phyloP scores from a whole-genome alignment of 2,329 filamentous ascomycete genomes.

The Aspergillus tubingensis region DNA sequence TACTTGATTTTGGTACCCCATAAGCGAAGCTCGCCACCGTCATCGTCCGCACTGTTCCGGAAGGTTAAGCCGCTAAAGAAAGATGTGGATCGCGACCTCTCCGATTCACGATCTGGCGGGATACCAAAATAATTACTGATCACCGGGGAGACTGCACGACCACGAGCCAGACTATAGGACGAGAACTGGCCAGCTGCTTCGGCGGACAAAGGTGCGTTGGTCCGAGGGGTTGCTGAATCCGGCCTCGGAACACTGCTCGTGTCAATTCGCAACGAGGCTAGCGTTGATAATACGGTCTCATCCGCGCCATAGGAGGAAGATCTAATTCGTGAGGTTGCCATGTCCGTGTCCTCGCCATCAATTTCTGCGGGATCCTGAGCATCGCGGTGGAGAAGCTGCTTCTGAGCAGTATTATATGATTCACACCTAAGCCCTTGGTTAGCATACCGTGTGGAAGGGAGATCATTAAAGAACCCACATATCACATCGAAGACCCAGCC shows the following conservation, averaged over 20 bases:
- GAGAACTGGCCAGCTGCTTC: constrained; percentile 28
- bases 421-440: constrained; percentile 40
- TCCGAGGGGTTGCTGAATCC: constrained; percentile 18
- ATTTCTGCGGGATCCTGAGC: constrained; percentile 27
- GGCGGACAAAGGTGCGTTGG: constrained; percentile 22
- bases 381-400: constrained; percentile 41
- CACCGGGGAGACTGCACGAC: constrained; percentile 44
- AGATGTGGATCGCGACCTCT: constrained; percentile 32
- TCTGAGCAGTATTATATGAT: constrained; percentile 50
- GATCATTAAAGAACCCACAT: constrained; percentile 40
- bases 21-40: constrained; percentile 60
- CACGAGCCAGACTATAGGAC: constrained; percentile 41
- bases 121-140: constrained; percentile 50
- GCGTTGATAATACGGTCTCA: constrained; percentile 22
- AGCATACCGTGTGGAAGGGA: constrained; percentile 8
- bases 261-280: constrained; percentile 33
- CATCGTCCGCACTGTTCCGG: constrained; percentile 43
- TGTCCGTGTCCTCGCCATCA: constrained; percentile 22
- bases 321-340: constrained; percentile 22
- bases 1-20: constrained; percentile 55
- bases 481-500: constrained; percentile 87
- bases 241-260: constrained; percentile 27
- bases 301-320: constrained; percentile 32
- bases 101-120: constrained; percentile 35
- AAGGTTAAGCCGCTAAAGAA: constrained; percentile 28